A percentile compares a stretch with the other conserved stretches of the same genome.
These are phyloP conservation scores for Ustilago vetiveriae DNA, from an alignment of 1,284 basidiomycete genomes.

Conservation along the genomic window DNA sequence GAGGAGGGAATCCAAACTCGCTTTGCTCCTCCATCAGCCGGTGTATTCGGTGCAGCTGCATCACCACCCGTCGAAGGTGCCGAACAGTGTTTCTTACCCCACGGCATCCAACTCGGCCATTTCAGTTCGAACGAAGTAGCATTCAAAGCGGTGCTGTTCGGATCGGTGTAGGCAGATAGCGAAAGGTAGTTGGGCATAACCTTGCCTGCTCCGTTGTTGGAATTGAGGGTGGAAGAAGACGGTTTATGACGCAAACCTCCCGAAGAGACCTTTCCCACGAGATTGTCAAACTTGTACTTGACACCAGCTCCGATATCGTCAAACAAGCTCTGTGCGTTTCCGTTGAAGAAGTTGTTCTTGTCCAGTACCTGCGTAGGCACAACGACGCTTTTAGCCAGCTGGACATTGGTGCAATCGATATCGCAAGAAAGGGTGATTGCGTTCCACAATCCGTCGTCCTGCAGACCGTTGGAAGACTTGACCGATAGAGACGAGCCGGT, in stretches of 20 bases:
- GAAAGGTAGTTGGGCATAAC: slow-evolving; percentile 29
- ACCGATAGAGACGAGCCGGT: slow-evolving; percentile 18
- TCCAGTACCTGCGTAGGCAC: slow-evolving; percentile 51
- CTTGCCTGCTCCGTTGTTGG: slow-evolving; percentile 6
- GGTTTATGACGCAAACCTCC: slow-evolving; percentile 14
- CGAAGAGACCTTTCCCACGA: slow-evolving; percentile 4
- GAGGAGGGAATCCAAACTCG: slow-evolving; percentile 55
- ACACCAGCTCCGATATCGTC: slow-evolving; percentile 48
- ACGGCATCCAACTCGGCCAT: slow-evolving; percentile 61
- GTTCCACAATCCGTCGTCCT: slow-evolving; percentile 60
- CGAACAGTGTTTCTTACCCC: slow-evolving; percentile 23
- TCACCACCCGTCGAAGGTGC: background rate
- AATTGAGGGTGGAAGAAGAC: slow-evolving; percentile 1
- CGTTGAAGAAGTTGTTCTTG: slow-evolving; percentile 50
- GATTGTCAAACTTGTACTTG: slow-evolving; percentile 53
- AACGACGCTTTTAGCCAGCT: slow-evolving; percentile 45
- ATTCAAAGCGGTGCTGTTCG: slow-evolving; percentile 16
- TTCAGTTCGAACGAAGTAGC: slow-evolving; percentile 29
- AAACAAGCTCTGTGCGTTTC: slow-evolving; percentile 44
- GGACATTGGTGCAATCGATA: slow-evolving; percentile 41
- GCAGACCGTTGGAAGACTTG: slow-evolving; percentile 14
- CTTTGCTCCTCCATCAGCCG: slow-evolving; percentile 35
- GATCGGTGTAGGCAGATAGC: slow-evolving; percentile 41
- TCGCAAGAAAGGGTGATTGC: slow-evolving; percentile 50
- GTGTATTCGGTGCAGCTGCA: background rate